These are phyloP conservation scores for Lolium rigidum DNA, from an alignment of 176 grass and related monocot genomes.

Conservation along the genomic window DNA sequence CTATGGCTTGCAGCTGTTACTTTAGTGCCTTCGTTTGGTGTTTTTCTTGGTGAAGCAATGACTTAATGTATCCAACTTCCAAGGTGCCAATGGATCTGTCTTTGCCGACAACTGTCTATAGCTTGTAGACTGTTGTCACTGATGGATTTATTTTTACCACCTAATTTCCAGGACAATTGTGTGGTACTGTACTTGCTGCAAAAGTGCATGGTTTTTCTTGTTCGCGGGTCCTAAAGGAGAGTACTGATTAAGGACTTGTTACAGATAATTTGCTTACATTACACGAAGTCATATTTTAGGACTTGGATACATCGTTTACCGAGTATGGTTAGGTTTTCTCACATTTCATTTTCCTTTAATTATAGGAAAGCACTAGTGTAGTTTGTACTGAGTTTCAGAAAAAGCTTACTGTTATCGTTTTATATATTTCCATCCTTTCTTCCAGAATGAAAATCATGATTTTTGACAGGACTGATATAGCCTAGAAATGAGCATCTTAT, in stretches of 20 bases:
- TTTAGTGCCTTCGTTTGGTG: neutral
- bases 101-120: neutral
- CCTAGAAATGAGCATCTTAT: neutral
- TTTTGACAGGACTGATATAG: neutral
- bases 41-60: neutral
- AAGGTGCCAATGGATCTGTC: neutral
- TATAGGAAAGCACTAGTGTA: neutral
- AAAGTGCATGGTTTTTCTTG: neutral
- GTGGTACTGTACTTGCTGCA: neutral
- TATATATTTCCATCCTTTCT: neutral
- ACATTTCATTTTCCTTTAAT: neutral
- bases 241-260: neutral
- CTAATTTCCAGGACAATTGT: neutral
- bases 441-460: neutral
- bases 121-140: neutral
- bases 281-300: neutral
- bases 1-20: neutral
- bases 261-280: neutral
- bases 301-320: neutral
- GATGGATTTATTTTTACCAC: neutral
- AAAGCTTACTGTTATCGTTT: neutral
- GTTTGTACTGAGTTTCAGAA: neutral
- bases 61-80: conserved; percentile 4
- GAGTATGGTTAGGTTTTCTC: neutral
- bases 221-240: neutral